Conservation (phyloP, 2,329 filamentous ascomycete genomes). For the Fusarium sp. region DNA sequence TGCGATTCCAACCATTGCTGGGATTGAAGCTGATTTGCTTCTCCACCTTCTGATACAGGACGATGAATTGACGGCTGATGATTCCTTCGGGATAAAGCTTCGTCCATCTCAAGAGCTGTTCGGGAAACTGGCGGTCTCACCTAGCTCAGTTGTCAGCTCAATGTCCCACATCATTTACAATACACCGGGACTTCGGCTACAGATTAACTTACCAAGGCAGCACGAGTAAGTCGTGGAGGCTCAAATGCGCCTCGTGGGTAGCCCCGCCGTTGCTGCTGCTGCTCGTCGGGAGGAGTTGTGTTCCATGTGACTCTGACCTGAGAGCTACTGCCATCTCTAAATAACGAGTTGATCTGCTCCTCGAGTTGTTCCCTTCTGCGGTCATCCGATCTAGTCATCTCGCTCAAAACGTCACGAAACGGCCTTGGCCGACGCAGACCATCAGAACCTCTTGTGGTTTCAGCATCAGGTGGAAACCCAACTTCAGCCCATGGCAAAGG, state of each 20-base stretch:
- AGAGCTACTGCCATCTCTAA: constrained; percentile 36
- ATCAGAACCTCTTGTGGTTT: constrained; percentile 23
- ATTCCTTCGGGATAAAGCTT: background rate
- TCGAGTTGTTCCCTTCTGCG: constrained; percentile 47
- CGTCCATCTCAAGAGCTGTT: constrained; percentile 5
- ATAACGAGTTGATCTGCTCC: constrained; percentile 47
- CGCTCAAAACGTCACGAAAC: constrained; percentile 47
- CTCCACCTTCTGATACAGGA: constrained; percentile 3
- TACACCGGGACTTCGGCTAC: background rate
- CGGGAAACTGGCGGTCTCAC: constrained; percentile 1
- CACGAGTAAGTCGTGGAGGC: constrained; percentile 34
- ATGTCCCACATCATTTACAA: background rate
- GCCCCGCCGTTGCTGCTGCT: background rate
- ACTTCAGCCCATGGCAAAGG: constrained; percentile 43
- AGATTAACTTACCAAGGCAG: constrained; percentile 42
- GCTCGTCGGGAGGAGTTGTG: constrained; percentile 9
- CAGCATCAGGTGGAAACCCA: constrained; percentile 24
- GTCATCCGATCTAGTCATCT: constrained; percentile 43
- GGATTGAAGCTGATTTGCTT: constrained; percentile 6
- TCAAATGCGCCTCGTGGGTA: constrained; percentile 16
- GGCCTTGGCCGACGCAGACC: constrained; percentile 28
- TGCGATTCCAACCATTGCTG: background rate
- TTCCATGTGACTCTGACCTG: constrained; percentile 21
- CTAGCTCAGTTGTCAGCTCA: constrained; percentile 28
- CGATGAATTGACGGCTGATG: constrained; percentile 9